Evolutionary conservation across 1,139 yeast species (phyloP).

Genomic region (Sugiyamaella pinicola): DNA sequence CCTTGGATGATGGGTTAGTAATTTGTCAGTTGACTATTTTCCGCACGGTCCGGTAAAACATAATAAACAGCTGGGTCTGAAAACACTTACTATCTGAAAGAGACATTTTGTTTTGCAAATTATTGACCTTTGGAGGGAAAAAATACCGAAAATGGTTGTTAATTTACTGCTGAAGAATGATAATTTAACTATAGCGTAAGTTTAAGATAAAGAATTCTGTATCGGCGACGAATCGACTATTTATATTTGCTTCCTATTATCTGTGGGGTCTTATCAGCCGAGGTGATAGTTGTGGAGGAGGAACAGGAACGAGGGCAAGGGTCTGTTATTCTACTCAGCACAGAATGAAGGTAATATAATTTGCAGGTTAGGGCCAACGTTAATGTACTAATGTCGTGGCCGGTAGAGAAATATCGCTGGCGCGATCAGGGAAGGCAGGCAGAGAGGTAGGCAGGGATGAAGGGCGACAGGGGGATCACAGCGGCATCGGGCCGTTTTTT

Average conservation of each 20-base stretch:
- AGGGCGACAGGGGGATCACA: background rate
- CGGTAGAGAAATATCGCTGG: too few species aligned
- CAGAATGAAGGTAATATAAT: background rate
- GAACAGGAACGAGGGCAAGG: background rate
- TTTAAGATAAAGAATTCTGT: too few species aligned
- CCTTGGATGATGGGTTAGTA: conserved; percentile 4
- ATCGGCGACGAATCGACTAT: conserved; percentile 7
- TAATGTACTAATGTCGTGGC: too few species aligned
- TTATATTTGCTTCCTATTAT: conserved; percentile 14
- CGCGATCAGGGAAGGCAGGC: too few species aligned
- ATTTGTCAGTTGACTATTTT: too few species aligned
- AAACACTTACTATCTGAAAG: conserved; percentile 28
- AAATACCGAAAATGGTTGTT: background rate
- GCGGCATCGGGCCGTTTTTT: background rate
- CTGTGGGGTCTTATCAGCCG: conserved; percentile 19
- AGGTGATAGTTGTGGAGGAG: conserved; percentile 10
- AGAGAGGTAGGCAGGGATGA: too few species aligned
- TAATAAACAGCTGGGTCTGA: background rate
- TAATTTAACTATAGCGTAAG: background rate
- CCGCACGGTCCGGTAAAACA: too few species aligned
- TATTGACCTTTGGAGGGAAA: background rate
- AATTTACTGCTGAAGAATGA: too few species aligned
- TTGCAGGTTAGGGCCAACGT: too few species aligned
- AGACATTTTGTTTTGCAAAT: conserved; percentile 29
- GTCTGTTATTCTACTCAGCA: too few species aligned